Evolutionary conservation across 495 filamentous ascomycete species (phyloP).

Genomic region (Pseudotulostoma volvatum): DNA sequence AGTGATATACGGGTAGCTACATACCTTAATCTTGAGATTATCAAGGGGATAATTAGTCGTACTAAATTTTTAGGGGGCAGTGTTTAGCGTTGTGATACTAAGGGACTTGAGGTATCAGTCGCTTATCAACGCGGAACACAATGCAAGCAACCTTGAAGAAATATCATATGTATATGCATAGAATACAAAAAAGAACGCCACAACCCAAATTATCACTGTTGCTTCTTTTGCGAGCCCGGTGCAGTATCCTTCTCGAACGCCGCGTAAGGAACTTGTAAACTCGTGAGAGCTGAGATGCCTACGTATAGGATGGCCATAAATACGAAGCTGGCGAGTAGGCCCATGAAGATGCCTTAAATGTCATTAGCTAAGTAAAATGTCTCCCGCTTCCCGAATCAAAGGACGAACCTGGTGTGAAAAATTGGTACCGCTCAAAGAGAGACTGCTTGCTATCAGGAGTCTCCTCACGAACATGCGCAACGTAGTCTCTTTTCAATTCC

Average conservation of each 20-base stretch:
- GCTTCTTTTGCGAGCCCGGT: slow-evolving; percentile 71
- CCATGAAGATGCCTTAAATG: slow-evolving; percentile 63
- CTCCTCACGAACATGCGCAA: slow-evolving; percentile 15
- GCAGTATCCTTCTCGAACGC: slow-evolving; percentile 96
- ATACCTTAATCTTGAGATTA: too few relatives aligned
- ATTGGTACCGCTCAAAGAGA: slow-evolving; percentile 84
- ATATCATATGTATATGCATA: slow-evolving; percentile 1
- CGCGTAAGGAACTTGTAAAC: slow-evolving; percentile 75
- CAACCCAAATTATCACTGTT: slow-evolving; percentile 27
- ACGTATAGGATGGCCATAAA: slow-evolving; percentile 62
- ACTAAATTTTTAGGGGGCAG: too few relatives aligned
- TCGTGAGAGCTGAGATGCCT: slow-evolving; percentile 56
- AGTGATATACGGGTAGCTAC: too few relatives aligned
- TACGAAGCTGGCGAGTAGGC: slow-evolving; percentile 47
- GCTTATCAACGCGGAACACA: too few relatives aligned
- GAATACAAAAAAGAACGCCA: slow-evolving; percentile 2
- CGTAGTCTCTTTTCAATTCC: slow-evolving; percentile 44
- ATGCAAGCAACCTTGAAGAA: too few relatives aligned
- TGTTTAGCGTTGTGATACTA: too few relatives aligned
- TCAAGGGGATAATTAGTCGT: too few relatives aligned
- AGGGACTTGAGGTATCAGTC: too few relatives aligned
- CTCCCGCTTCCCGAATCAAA: too few relatives aligned
- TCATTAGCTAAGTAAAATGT: background rate
- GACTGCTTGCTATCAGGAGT: slow-evolving; percentile 28
- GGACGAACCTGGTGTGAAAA: slow-evolving; percentile 55